Evolutionary conservation across 2,329 filamentous ascomycete species (phyloP).

Genomic region (Sporothrix variecibatus): DNA sequence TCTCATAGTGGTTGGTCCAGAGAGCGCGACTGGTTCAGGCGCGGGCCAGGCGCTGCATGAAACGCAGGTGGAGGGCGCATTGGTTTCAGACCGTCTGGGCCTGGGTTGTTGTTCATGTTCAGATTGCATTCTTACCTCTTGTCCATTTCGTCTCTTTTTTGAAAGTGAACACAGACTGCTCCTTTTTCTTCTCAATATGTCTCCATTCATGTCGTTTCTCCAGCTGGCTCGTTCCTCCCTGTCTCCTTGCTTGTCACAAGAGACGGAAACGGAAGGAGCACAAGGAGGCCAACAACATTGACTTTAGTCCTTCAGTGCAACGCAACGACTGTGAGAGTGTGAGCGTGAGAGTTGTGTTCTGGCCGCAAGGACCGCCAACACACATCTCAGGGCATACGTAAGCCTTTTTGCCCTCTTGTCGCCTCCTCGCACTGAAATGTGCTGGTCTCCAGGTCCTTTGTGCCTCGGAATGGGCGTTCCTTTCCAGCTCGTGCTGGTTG

Average conservation of each 20-base stretch:
- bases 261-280: neutral
- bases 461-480: neutral
- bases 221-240: neutral
- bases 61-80: conserved; percentile 15
- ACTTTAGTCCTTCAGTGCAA: neutral
- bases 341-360: neutral
- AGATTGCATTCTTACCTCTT: neutral
- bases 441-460: neutral
- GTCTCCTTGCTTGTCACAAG: neutral
- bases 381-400: neutral
- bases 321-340: neutral
- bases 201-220: neutral
- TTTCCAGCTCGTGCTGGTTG: neutral
- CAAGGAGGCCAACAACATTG: neutral
- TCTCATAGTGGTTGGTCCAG: neutral
- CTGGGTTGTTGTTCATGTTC: neutral
- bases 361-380: neutral
- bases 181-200: too few relatives aligned
- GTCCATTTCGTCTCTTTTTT: neutral
- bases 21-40: neutral
- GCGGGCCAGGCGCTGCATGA: conserved; percentile 16
- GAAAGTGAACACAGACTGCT: too few relatives aligned
- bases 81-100: conserved; percentile 23
- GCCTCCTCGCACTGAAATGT: neutral
- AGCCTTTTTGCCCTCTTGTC: neutral